These are phyloP conservation scores for Lobulomyces angularis DNA, from an alignment of 192 early-diverging fungal species.

Conservation along the genomic window DNA sequence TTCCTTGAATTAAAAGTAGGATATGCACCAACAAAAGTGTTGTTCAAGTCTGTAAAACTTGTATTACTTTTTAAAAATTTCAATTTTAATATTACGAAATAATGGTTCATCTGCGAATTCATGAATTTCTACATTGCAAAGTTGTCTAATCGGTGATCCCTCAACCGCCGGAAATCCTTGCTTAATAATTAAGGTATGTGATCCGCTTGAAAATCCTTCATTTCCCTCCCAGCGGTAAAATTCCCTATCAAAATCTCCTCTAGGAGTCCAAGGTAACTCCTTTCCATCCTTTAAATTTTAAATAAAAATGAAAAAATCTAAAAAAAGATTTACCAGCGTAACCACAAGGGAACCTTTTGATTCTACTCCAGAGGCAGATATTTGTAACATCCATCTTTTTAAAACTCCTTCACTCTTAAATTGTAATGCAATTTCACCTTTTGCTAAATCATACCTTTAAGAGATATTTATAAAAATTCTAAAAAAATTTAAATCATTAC, in stretches of 20 bases:
- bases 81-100: constrained; percentile 22
- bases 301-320: neutral
- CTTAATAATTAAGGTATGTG: constrained; percentile 30
- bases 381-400: constrained; percentile 37
- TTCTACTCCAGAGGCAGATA: constrained; percentile 45
- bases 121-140: constrained; percentile 42
- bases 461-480: neutral
- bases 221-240: constrained; percentile 23
- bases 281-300: constrained; percentile 30
- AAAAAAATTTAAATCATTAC: constrained; percentile 2
- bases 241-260: constrained; percentile 34
- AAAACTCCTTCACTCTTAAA: constrained; percentile 37
- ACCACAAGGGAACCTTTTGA: constrained; percentile 18
- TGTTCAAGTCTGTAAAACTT: constrained; percentile 26
- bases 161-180: constrained; percentile 21
- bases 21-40: constrained; percentile 32
- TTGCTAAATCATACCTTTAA: constrained; percentile 39
- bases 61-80: too few relatives aligned
- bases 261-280: constrained; percentile 29
- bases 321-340: neutral
- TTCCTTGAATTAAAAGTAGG: constrained; percentile 29
- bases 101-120: constrained; percentile 29
- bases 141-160: constrained; percentile 38
- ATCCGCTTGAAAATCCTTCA: constrained; percentile 25
- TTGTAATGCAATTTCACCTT: constrained; percentile 34